These are phyloP conservation scores for Hyaloperonospora brassicae DNA, from an alignment of 352 stramenopile species.

Conservation along the genomic window DNA sequence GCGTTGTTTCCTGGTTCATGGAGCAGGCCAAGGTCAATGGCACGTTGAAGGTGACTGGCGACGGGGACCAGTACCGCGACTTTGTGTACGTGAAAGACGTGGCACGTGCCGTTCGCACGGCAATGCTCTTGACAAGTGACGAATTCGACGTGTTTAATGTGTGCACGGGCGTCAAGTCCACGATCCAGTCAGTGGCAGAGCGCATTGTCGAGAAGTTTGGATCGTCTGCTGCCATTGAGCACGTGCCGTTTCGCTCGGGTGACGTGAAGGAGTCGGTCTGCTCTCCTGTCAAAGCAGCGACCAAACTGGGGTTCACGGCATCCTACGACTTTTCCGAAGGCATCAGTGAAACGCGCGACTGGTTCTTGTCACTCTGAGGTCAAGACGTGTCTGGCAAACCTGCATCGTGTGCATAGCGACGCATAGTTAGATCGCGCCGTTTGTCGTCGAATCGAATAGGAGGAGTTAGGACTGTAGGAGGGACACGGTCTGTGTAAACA, in stretches of 20 bases:
- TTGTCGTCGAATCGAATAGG: too few relatives aligned
- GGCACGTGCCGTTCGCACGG: constrained; percentile 65
- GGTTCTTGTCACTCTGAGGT: constrained; percentile 47
- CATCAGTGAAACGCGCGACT: constrained; percentile 69
- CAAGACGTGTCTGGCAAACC: background rate
- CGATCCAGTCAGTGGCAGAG: constrained; percentile 54
- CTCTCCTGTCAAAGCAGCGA: constrained; percentile 49
- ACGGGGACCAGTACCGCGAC: constrained; percentile 75
- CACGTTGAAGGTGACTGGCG: constrained; percentile 68
- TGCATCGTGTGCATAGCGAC: constrained; percentile 9
- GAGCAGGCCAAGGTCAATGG: constrained; percentile 54
- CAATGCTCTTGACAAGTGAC: constrained; percentile 57
- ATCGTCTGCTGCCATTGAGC: constrained; percentile 55
- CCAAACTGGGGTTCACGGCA: constrained; percentile 68
- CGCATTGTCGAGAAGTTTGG: constrained; percentile 62
- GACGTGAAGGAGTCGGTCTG: constrained; percentile 82
- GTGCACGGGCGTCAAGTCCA: constrained; percentile 69
- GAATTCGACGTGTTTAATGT: constrained; percentile 83
- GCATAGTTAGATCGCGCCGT: background rate
- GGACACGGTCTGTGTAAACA: too few relatives aligned
- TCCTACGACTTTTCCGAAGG: constrained; percentile 56
- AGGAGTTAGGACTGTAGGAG: constrained; percentile 2
- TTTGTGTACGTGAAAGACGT: constrained; percentile 86
- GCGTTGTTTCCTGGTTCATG: constrained; percentile 83
- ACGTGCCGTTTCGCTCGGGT: constrained; percentile 60